Percentiles rank a stretch among this genome's conserved stretches.
Conservation (phyloP, 306 rosid species). For the Cicer judaicum region DNA sequence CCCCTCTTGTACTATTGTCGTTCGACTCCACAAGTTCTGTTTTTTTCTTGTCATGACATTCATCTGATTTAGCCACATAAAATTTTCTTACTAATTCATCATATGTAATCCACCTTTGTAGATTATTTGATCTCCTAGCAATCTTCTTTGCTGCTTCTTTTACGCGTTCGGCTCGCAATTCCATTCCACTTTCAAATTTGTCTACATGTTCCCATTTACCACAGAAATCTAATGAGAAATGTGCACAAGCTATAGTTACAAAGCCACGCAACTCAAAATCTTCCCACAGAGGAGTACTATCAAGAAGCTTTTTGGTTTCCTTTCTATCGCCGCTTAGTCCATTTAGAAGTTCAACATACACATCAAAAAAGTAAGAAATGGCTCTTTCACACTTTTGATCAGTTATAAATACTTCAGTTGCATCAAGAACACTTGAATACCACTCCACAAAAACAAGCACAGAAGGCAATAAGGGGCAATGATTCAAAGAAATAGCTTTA, state of each 20-base stretch:
- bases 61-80: conserved; percentile 43
- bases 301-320: conserved; percentile 47
- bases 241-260: conserved; percentile 62
- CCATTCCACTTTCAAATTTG: conserved; percentile 58
- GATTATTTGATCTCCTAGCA: conserved; percentile 57
- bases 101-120: conserved; percentile 60
- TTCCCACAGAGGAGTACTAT: conserved; percentile 80
- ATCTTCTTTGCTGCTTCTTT: conserved; percentile 66
- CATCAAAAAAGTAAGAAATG: conserved; percentile 71
- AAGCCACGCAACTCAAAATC: conserved; percentile 94
- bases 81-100: conserved; percentile 50
- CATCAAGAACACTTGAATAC: conserved; percentile 57
- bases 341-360: conserved; percentile 59
- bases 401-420: conserved; percentile 45
- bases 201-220: conserved; percentile 59
- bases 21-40: conserved; percentile 42
- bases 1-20: conserved; percentile 35
- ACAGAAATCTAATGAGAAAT: conserved; percentile 63
- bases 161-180: conserved; percentile 68
- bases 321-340: conserved; percentile 41
- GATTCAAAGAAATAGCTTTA: conserved; percentile 49
- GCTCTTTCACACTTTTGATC: conserved; percentile 63
- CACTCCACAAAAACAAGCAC: conserved; percentile 88
- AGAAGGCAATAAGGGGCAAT: conserved; percentile 79
- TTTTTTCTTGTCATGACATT: conserved; percentile 51